These are phyloP conservation scores for Malassezia equina DNA, from an alignment of 1,284 basidiomycete species.

Conservation along the genomic window DNA sequence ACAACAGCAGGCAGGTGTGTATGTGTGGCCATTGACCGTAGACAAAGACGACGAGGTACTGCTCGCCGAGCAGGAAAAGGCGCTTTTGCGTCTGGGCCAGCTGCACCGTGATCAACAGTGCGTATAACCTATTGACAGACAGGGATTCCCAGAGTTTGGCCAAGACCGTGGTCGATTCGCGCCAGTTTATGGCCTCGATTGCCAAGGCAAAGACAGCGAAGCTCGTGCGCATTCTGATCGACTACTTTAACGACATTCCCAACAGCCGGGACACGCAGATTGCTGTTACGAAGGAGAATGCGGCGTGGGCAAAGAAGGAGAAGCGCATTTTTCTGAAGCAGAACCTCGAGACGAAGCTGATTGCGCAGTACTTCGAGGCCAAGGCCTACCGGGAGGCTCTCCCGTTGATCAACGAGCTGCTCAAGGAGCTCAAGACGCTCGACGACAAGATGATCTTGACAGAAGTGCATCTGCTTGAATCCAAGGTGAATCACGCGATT, in stretches of 20 bases:
- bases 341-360: slow-evolving; percentile 79
- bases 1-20: slow-evolving; percentile 14
- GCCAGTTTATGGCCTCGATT: slow-evolving; percentile 82
- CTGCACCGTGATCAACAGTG: slow-evolving; percentile 77
- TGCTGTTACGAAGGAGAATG: slow-evolving; percentile 74
- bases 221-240: slow-evolving; percentile 73
- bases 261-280: slow-evolving; percentile 71
- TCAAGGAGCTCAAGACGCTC: slow-evolving; percentile 79
- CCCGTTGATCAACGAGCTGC: slow-evolving; percentile 67
- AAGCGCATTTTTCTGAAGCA: slow-evolving; percentile 94
- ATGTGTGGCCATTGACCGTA: neutral
- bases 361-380: slow-evolving; percentile 68
- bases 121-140: slow-evolving; percentile 35
- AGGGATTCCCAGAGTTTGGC: slow-evolving; percentile 79
- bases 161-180: slow-evolving; percentile 72
- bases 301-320: slow-evolving; percentile 81
- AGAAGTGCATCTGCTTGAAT: slow-evolving; percentile 89
- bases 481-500: slow-evolving; percentile 76
- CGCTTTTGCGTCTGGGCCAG: slow-evolving; percentile 74
- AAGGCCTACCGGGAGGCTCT: slow-evolving; percentile 70
- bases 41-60: slow-evolving; percentile 53
- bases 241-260: slow-evolving; percentile 71
- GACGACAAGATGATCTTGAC: slow-evolving; percentile 98
- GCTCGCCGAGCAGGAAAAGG: slow-evolving; percentile 71
- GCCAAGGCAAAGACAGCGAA: slow-evolving; percentile 98